phyloP scores from a whole-genome alignment of 2,329 filamentous ascomycete genomes.

The Aspergillus bombycis region DNA sequence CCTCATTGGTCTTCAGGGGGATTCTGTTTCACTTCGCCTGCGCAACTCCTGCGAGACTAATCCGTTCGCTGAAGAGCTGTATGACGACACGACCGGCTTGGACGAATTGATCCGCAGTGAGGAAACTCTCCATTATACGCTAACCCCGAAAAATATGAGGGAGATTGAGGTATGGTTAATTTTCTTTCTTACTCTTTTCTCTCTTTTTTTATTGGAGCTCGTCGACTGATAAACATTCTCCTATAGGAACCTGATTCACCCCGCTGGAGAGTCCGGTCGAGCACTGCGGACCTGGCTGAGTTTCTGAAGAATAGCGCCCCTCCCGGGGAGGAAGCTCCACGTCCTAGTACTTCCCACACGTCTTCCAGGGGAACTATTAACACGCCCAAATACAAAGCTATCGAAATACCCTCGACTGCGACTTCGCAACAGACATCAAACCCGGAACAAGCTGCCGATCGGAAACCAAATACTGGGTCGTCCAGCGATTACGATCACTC shows the following conservation, averaged over 20 bases:
- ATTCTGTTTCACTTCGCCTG: constrained; percentile 32
- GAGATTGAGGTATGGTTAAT: constrained; percentile 68
- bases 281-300: constrained; percentile 42
- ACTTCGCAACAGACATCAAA: constrained; percentile 26
- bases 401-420: constrained; percentile 20
- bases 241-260: constrained; percentile 38
- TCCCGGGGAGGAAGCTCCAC: constrained; percentile 29
- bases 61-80: constrained; percentile 33
- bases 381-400: constrained; percentile 29
- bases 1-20: constrained; percentile 39
- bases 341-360: constrained; percentile 25
- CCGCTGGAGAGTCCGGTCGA: constrained; percentile 35
- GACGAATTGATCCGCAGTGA: constrained; percentile 81
- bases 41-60: constrained; percentile 43
- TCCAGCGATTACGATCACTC: constrained; percentile 86
- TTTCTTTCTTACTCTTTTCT: too few relatives aligned
- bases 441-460: constrained; percentile 65
- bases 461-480: constrained; percentile 70
- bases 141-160: constrained; percentile 79
- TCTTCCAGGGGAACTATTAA: constrained; percentile 25
- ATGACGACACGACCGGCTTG: constrained; percentile 68
- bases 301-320: constrained; percentile 42
- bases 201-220: not conserved
- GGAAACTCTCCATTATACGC: constrained; percentile 79
- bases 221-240: constrained; percentile 7